Evolutionary conservation across 768 basidiomycete species (phyloP).

Genomic region (Hydnomerulius pinastri): DNA sequence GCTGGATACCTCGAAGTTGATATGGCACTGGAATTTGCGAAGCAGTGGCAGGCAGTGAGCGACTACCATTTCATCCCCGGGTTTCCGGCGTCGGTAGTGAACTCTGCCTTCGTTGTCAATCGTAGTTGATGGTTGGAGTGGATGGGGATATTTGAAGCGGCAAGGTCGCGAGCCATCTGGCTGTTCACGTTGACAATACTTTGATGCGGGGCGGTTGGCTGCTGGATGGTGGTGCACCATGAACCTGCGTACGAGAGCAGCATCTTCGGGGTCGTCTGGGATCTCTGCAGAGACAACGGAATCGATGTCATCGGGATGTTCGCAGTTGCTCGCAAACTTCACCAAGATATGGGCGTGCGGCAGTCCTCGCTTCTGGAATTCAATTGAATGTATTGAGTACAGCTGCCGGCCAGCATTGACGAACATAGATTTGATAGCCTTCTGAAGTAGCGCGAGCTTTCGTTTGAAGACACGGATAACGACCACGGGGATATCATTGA

Average conservation of each 20-base stretch:
- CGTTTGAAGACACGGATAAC: slow-evolving; percentile 39
- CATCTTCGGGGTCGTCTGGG: neutral
- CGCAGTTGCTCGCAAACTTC: slow-evolving; percentile 27
- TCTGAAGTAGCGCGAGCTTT: slow-evolving; percentile 26
- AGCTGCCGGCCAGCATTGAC: slow-evolving; percentile 33
- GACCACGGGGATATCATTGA: slow-evolving; percentile 36
- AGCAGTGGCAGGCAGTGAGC: slow-evolving; percentile 29
- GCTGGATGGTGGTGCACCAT: too few species aligned
- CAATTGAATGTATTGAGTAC: slow-evolving; percentile 37
- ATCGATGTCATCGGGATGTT: neutral
- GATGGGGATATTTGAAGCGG: too few species aligned
- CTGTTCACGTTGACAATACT: too few species aligned
- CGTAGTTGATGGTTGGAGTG: slow-evolving; percentile 9
- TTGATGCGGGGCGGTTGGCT: too few species aligned
- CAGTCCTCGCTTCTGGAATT: slow-evolving; percentile 45
- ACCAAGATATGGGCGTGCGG: slow-evolving; percentile 45
- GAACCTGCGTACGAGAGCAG: neutral
- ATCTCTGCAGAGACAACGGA: neutral
- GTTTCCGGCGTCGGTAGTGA: slow-evolving; percentile 24
- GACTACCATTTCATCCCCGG: slow-evolving; percentile 32
- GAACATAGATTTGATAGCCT: slow-evolving; percentile 22
- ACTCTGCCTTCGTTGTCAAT: slow-evolving; percentile 32
- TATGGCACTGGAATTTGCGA: slow-evolving; percentile 34
- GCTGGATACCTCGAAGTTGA: slow-evolving; percentile 37
- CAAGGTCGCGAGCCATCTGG: too few species aligned